A percentile compares a stretch with the other conserved stretches of the same genome.
phyloP scores from a whole-genome alignment of 352 stramenopile genomes.

The Salisapilia sapeloensis region DNA sequence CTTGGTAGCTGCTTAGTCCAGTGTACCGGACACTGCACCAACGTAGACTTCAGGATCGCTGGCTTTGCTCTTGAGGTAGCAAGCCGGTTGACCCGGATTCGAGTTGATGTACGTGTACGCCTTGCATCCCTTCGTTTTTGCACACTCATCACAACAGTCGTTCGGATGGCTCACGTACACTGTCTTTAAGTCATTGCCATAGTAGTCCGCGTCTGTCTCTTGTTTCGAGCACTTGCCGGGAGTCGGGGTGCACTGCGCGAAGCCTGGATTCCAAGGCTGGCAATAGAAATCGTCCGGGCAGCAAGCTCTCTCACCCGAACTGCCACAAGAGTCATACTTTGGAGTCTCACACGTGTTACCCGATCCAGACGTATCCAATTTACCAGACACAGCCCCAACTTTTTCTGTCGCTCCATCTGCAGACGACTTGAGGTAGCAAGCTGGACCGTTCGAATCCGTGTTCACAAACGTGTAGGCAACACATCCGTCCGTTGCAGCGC shows the following conservation, averaged over 20 bases:
- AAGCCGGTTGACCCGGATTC: slow-evolving; percentile 11
- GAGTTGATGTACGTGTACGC: slow-evolving; percentile 32
- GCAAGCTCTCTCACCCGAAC: too few relatives aligned
- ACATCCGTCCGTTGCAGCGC: slow-evolving; percentile 15
- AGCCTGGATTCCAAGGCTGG: slow-evolving; percentile 19
- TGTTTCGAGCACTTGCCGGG: slow-evolving; percentile 14
- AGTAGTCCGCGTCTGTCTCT: slow-evolving; percentile 16
- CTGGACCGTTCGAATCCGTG: slow-evolving; percentile 10
- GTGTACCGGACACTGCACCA: slow-evolving; percentile 13
- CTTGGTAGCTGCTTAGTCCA: too few relatives aligned
- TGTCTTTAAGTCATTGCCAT: slow-evolving; percentile 16
- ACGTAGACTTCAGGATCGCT: slow-evolving; percentile 6
- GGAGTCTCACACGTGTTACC: too few relatives aligned
- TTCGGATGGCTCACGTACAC: slow-evolving; percentile 12
- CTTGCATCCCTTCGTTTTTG: slow-evolving; percentile 13
- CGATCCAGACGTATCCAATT: too few relatives aligned
- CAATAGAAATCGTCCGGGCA: slow-evolving; percentile 23
- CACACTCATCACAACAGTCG: slow-evolving; percentile 18
- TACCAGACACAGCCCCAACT: slow-evolving; percentile 14
- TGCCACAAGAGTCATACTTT: too few relatives aligned
- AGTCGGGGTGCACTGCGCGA: slow-evolving; percentile 20
- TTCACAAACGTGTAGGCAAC: slow-evolving; percentile 42
- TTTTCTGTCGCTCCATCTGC: slow-evolving; percentile 5
- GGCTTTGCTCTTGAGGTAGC: slow-evolving; percentile 15
- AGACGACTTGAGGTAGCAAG: slow-evolving; percentile 19